Evolutionary conservation across 345 rosid genomes (phyloP).

Genomic region (Corymbia maculata): DNA sequence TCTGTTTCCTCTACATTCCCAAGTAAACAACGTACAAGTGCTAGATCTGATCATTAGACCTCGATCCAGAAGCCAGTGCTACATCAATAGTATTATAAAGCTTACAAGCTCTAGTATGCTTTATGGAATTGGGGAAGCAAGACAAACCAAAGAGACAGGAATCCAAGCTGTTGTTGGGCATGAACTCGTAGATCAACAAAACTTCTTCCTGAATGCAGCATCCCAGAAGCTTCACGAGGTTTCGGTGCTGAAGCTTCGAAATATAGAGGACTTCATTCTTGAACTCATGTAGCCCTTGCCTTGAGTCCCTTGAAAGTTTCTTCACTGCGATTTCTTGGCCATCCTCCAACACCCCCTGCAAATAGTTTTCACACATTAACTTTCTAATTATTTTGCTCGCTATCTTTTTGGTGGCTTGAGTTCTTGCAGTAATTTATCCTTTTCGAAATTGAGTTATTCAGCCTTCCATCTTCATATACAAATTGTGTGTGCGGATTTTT

Average conservation of each 20-base stretch:
- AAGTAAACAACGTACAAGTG: background rate
- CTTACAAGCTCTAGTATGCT: background rate
- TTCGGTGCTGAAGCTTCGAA: conserved; percentile 40
- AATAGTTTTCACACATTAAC: background rate
- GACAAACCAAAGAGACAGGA: conserved; percentile 17
- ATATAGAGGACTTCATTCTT: conserved; percentile 28
- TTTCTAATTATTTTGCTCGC: background rate
- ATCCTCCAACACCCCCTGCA: conserved; percentile 23
- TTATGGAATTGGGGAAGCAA: background rate
- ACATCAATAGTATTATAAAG: too few species aligned
- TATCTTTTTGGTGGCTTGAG: background rate
- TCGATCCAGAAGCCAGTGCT: background rate
- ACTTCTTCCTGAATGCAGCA: conserved; percentile 12
- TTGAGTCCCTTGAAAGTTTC: conserved; percentile 26
- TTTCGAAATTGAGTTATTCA: background rate
- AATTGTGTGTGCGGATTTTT: background rate
- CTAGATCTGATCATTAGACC: background rate
- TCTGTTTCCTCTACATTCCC: background rate
- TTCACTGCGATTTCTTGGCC: conserved; percentile 44
- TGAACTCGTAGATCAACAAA: conserved; percentile 14
- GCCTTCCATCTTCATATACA: background rate
- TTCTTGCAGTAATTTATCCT: background rate
- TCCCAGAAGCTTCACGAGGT: conserved; percentile 33
- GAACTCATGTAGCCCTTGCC: conserved; percentile 32
- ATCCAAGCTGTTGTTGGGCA: conserved; percentile 20